Base-by-base conservation (phyloP, 2,329 filamentous ascomycete species). In the Neurospora crassa region DNA sequence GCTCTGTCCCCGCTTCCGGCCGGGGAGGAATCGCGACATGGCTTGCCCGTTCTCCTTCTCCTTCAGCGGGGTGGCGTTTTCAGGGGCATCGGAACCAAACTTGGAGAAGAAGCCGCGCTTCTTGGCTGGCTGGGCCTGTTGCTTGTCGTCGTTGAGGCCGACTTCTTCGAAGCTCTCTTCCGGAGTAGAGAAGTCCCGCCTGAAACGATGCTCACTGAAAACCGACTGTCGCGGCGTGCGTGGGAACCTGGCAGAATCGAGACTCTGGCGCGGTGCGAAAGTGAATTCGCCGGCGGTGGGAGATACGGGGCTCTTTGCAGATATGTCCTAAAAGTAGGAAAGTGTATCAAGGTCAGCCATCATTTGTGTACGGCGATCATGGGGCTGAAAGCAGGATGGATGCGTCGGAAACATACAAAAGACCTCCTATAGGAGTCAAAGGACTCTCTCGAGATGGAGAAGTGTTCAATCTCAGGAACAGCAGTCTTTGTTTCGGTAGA, bases 341-440 rank as follows among this genome's bases (percentile, higher is more conserved):
- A 11, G 20, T 53, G 47, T 16, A 53, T 20, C 47, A 16, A 53
- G 69, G 59, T 20, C 6, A 10, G 47, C 24, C 12, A 63, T 10
- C 29, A 29, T 29, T 29, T 29, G 53, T 63, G 14, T 63, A 34
- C 53, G 16, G 53, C 53, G 24, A 40, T 20, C 11, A 43, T 5
- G 11, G 68, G 18, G 41, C 45, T 67, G 29, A 40, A 67, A 68
- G 45, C 18, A 12, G 47, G 20, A 68, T 41, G 53, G 34, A n/a
- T 37, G 53, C 53, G 8, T 63, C 53, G 29, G 7, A 63, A 68
- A 85, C 91, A 76, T 87, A 97, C 95, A 84, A 98, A 98, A 74
- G 94, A 97, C 77, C 96, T 90, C 74, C 96, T 88, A 82, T 98
- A 98, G 3, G 94, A 97, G 80, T 98, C 96, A 78, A 98, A 98